Conservation (phyloP, 2,329 filamentous ascomycete genomes). For the Aulographum hederae region DNA sequence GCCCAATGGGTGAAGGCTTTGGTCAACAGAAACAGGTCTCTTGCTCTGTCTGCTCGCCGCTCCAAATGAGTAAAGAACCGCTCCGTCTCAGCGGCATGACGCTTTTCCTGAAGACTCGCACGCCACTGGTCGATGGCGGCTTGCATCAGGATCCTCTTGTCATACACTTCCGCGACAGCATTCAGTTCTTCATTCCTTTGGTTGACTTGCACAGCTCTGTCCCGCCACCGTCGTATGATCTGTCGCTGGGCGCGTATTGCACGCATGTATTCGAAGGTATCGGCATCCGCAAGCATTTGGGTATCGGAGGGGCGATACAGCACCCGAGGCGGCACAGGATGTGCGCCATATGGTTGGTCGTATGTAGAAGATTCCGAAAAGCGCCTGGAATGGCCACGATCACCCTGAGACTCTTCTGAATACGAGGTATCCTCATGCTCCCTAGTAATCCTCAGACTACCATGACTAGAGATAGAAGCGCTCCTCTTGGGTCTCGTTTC, state of each 20-base stretch:
- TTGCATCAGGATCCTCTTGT: slow-evolving; percentile 4
- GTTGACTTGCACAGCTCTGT: slow-evolving; percentile 17
- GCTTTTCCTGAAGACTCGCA: slow-evolving; percentile 11
- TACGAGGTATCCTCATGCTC: no score
- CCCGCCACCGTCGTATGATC: slow-evolving; percentile 27
- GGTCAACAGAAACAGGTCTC: slow-evolving; percentile 45
- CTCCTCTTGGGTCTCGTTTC: slow-evolving; percentile 9
- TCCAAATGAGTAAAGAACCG: slow-evolving; percentile 38
- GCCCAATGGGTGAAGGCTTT: slow-evolving; percentile 55
- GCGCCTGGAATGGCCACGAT: slow-evolving; percentile 3
- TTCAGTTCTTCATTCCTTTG: slow-evolving; percentile 12
- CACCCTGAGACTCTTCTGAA: slow-evolving; percentile 3
- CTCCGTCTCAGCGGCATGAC: slow-evolving; percentile 26
- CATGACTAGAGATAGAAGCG: slow-evolving; percentile 17
- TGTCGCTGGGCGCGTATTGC: slow-evolving; percentile 11
- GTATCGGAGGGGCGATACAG: slow-evolving; percentile 29
- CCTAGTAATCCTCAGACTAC: slow-evolving; percentile 16
- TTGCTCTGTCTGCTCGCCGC: slow-evolving; percentile 40
- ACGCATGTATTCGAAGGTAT: slow-evolving; percentile 25
- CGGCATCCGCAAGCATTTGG: slow-evolving; percentile 31
- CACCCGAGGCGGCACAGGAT: slow-evolving; percentile 10
- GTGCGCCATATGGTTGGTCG: neutral
- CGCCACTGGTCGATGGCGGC: slow-evolving; percentile 5
- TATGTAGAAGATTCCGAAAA: slow-evolving; percentile 4
- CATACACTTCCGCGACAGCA: slow-evolving; percentile 7